Base-by-base conservation (phyloP, 2,329 filamentous ascomycete genomes). In the Orbilia oligospora region DNA sequence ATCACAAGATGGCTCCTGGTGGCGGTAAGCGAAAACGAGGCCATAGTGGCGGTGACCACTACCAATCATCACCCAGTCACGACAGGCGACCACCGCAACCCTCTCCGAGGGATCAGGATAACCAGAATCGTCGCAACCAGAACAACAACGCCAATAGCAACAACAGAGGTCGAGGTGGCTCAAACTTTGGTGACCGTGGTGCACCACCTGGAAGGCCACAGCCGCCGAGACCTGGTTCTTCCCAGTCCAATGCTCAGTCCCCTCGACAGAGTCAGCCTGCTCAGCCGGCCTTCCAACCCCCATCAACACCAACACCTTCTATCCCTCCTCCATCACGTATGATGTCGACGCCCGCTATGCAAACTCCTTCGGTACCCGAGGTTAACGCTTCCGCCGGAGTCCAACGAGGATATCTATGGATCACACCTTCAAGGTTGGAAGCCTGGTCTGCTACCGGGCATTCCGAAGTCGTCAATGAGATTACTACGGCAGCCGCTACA, bases 21-120 rank as follows among this genome's bases (percentile, higher is more conserved):
- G 76, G 75, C 30, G 76, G 76, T 58, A 79, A 79, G 68, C 46
- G 76, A 67, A 79, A 79, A 38, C 64, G 76, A 49, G 76, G 71
- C 48, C 66, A 73, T 61, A 67, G 70, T 20, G 70, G 66, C 18
- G 56, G 58, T 12, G 71, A 79, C 38, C 58, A 79, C 38, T 79
- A 79, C 63, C 75, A 78, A 49, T 69, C 69, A 36, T 73, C 70
- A 30, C 68, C 70, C 1, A 61, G 53, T 41, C 76, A 79, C 56
- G 76, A 79, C n/a, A 70, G 76, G 51, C 76, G 76, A 41, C 38
- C 36, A 14, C 36, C 9, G 24, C 71, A 36, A 18, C 44, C 66
- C 18, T 38, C 63, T 44, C 56, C 61, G 14, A 73, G 71, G 30
- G 76, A 79, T 27, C 69, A 75, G 3, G 68, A 69, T 36, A 56